These are phyloP conservation scores for Pseudoturritis turrita DNA, from an alignment of 345 rosid species.

Conservation along the genomic window DNA sequence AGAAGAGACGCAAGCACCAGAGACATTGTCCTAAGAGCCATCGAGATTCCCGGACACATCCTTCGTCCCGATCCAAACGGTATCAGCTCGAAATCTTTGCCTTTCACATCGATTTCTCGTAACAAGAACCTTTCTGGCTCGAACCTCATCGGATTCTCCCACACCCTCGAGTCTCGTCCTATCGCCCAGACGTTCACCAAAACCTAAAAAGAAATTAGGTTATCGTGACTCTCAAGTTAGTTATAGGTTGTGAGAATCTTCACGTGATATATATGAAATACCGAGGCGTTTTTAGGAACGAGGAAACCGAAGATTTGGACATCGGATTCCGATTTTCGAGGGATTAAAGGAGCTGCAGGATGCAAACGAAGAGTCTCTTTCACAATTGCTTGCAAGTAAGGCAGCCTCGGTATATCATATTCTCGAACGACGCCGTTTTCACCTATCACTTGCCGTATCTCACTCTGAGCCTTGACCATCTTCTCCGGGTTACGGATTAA, in stretches of 20 bases:
- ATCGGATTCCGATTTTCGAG: not conserved
- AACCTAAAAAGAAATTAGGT: not conserved
- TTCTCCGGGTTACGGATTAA: constrained; percentile 44
- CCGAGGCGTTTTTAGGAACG: constrained; percentile 10
- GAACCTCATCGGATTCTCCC: constrained; percentile 15
- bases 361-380: constrained; percentile 25
- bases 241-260: not conserved
- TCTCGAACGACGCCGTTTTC: constrained; percentile 7
- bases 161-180: constrained; percentile 16
- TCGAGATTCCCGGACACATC: constrained; percentile 15
- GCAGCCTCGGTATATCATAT: not conserved
- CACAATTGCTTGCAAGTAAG: constrained; percentile 9
- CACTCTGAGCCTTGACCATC: constrained; percentile 43
- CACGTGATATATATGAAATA: not conserved
- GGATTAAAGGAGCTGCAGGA: constrained; percentile 6
- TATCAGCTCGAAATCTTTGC: constrained; percentile 5
- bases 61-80: constrained; percentile 24
- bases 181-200: constrained; percentile 22
- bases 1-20: constrained; percentile 23
- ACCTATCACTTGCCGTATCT: constrained; percentile 28
- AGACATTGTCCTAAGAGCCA: not conserved
- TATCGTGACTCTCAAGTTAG: not conserved
- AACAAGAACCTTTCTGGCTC: constrained; percentile 16
- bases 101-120: constrained; percentile 10
- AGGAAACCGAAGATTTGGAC: constrained; percentile 10